These are phyloP conservation scores for Serendipita sp. DNA, from an alignment of 768 basidiomycete species.

Conservation along the genomic window DNA sequence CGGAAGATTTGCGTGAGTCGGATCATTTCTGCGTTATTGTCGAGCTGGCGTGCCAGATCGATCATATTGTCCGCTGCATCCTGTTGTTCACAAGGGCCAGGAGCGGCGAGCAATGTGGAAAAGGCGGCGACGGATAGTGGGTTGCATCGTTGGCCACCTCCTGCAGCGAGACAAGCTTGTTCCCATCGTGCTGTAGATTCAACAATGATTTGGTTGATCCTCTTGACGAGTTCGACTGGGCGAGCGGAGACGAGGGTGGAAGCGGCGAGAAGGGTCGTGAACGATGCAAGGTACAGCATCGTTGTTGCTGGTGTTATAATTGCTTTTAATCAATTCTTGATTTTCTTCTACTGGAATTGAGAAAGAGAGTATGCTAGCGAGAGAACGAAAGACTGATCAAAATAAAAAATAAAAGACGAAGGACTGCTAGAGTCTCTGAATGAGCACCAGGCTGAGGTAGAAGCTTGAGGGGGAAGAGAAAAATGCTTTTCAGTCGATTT, in stretches of 20 bases:
- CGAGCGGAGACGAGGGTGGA: conserved; percentile 21
- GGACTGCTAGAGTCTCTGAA: not conserved
- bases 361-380: not conserved
- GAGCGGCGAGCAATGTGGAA: conserved; percentile 40
- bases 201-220: conserved; percentile 33
- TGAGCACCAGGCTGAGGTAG: not conserved
- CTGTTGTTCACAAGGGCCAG: conserved; percentile 33
- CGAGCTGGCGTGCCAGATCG: conserved; percentile 32
- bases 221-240: conserved; percentile 24
- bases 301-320: too few species aligned
- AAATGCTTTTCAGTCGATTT: not conserved
- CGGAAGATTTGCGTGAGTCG: conserved; percentile 34
- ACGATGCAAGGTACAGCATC: not conserved
- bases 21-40: conserved; percentile 32
- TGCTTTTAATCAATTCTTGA: too few species aligned
- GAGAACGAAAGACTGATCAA: not conserved
- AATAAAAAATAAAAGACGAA: not conserved
- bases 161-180: conserved; percentile 32
- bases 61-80: conserved; percentile 35
- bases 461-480: not conserved
- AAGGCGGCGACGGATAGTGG: conserved; percentile 39
- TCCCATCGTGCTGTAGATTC: conserved; percentile 36
- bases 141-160: conserved; percentile 43
- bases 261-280: conserved; percentile 11
- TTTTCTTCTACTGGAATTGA: too few species aligned